phyloP scores from a whole-genome alignment of 1,284 basidiomycete species.

The Heterobasidion annosum region DNA sequence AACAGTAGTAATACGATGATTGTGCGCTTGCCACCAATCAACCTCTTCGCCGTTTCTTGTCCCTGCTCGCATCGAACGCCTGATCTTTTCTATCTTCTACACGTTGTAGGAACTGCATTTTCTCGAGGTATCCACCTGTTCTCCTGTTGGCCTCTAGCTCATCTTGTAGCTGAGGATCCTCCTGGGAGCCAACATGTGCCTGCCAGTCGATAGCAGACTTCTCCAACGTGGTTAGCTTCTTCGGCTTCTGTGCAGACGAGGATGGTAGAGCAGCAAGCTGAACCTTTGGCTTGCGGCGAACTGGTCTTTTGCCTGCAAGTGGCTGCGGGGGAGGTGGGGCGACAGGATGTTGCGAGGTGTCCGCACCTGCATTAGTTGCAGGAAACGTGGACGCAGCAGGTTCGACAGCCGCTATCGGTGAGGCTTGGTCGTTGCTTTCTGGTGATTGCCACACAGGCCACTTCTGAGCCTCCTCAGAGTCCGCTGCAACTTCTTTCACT shows the following conservation, averaged over 20 bases:
- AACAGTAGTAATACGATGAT: no score
- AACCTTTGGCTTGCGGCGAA: constrained; percentile 57
- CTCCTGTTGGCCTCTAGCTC: constrained; percentile 66
- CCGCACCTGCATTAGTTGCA: background rate
- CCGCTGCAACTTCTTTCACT: constrained; percentile 59
- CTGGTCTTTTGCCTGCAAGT: constrained; percentile 30
- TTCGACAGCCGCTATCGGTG: background rate
- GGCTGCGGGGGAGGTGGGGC: constrained; percentile 11
- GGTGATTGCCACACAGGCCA: constrained; percentile 51
- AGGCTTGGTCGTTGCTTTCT: constrained; percentile 5
- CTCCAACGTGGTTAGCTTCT: constrained; percentile 72
- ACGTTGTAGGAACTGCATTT: constrained; percentile 69
- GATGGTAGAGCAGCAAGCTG: constrained; percentile 39
- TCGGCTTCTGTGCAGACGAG: constrained; percentile 37
- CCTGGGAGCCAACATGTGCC: constrained; percentile 44
- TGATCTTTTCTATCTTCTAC: constrained; percentile 65
- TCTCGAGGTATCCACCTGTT: constrained; percentile 73
- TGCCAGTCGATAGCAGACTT: constrained; percentile 82
- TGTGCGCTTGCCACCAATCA: constrained; percentile 10
- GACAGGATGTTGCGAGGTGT: background rate
- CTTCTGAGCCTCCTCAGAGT: constrained; percentile 63
- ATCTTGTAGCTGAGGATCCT: constrained; percentile 39
- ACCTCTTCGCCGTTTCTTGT: constrained; percentile 44
- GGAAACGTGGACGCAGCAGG: background rate
- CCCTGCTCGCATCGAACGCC: constrained; percentile 44